These are phyloP conservation scores for Capsicum baccatum DNA, from an alignment of 257 asterid species.

Conservation along the genomic window DNA sequence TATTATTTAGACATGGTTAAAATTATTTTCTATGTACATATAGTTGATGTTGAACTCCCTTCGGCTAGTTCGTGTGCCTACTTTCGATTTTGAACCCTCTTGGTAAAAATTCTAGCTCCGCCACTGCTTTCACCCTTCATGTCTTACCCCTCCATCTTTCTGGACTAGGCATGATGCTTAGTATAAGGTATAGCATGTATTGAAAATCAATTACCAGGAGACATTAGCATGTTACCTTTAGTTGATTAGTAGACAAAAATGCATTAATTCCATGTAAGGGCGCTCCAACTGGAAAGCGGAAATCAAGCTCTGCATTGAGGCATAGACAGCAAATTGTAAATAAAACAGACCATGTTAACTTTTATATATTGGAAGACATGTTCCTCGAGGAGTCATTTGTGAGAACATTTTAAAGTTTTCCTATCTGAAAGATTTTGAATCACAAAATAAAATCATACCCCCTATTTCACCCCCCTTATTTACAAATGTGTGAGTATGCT, in stretches of 20 bases:
- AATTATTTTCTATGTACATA: too few relatives aligned
- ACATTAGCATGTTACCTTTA: constrained; percentile 60
- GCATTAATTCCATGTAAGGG: constrained; percentile 96
- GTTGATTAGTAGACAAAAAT: constrained; percentile 90
- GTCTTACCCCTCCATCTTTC: background rate
- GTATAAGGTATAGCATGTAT: constrained; percentile 15
- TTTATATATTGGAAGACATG: constrained; percentile 24
- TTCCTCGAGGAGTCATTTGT: constrained; percentile 27
- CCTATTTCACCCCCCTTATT: constrained; percentile 96
- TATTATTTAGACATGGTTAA: too few relatives aligned
- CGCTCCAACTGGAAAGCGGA: constrained; percentile 89
- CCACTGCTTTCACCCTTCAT: background rate
- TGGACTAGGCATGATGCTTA: background rate
- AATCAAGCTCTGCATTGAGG: constrained; percentile 91
- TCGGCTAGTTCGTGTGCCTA: too few relatives aligned
- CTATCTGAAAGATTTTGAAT: constrained; percentile 24
- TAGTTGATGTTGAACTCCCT: too few relatives aligned
- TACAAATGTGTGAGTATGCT: constrained; percentile 95
- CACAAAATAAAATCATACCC: constrained; percentile 56
- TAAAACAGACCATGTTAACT: constrained; percentile 27
- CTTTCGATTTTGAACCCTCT: too few relatives aligned
- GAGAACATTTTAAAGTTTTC: constrained; percentile 28
- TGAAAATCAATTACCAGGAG: constrained; percentile 1
- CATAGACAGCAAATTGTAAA: constrained; percentile 38
- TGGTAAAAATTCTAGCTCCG: too few relatives aligned